Evolutionary conservation across 1,284 basidiomycete species (phyloP), one percentile per base, ranked within the genome.

Genomic region (Marasmius tenuissimus): DNA sequence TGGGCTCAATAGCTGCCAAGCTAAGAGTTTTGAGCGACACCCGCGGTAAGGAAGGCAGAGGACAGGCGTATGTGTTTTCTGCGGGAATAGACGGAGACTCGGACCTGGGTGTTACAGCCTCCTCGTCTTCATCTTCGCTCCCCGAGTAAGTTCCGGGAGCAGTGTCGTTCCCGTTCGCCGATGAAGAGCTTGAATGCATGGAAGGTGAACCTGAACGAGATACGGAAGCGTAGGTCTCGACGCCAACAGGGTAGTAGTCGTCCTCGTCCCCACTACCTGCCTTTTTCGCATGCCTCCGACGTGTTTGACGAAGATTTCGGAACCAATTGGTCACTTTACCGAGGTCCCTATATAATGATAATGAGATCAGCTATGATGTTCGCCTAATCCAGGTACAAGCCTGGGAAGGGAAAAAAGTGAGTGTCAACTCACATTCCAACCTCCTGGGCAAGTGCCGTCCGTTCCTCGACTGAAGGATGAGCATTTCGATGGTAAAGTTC

Each of bases 291-390:
- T 88, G 84, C 73, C 86, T 89, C 59, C 89, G 79, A 38, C 88
- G 81, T 9, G 88, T 90, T 75, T 91, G 89, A 49, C 89, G 82
- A 62, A 91, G 78, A 71, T 92, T 92, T 47, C 91, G 81, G 80
- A 92, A 92, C 91, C 90, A 92, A 72, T 92, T 92, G n/a, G 89
- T 91, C 55, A 92, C 89, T 75, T 90, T 91, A 68, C 85, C 86
- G 61, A 91, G 74, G 73, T 92, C 89, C 89, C 89, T 91, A 68
- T 63, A 61, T 65, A 67, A 61, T 60, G 55, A 66, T 61, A 57
- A 45, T 62, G 62, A 62, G 27, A 58, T 64, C 54, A 48, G 59
- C 59, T 34, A 53, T 61, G 22, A 60, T 55, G 52, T 14, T 14
- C 20, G 38, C 27, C 18, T 27, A 51, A 51, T 35, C 37, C 52